Conservation (phyloP, 345 rosid species). For the Murraya koenigii region DNA sequence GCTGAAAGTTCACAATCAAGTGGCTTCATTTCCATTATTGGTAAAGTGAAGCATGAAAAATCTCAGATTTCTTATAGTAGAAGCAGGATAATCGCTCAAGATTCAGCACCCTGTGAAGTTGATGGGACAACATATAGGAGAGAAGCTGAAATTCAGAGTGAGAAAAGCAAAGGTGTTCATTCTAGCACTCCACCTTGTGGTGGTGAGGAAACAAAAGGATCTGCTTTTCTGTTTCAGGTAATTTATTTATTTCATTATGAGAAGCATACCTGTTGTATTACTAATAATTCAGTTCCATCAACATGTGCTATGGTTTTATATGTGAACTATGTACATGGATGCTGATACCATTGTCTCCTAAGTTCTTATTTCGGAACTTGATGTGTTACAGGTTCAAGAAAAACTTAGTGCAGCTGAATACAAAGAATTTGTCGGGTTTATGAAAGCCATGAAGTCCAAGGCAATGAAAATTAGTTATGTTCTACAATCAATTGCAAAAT, state of each 20-base stretch:
- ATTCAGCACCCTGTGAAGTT: slow-evolving; percentile 26
- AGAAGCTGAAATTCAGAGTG: slow-evolving; percentile 12
- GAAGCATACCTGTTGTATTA: neutral
- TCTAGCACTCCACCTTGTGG: slow-evolving; percentile 27
- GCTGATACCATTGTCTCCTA: neutral
- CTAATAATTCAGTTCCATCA: neutral
- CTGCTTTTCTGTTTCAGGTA: slow-evolving; percentile 78
- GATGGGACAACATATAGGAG: slow-evolving; percentile 19
- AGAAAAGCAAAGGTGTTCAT: slow-evolving; percentile 27
- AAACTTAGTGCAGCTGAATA: slow-evolving; percentile 74
- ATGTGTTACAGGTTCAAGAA: slow-evolving; percentile 55
- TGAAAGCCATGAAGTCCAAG: slow-evolving; percentile 86
- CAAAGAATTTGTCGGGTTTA: slow-evolving; percentile 71
- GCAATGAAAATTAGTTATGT: slow-evolving; percentile 55
- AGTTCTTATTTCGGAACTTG: neutral
- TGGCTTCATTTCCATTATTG: slow-evolving; percentile 18
- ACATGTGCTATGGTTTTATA: slow-evolving; percentile 5
- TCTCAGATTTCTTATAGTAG: slow-evolving; percentile 20
- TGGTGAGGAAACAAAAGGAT: slow-evolving; percentile 64
- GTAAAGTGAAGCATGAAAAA: slow-evolving; percentile 34
- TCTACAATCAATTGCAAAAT: slow-evolving; percentile 57
- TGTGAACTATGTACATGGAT: neutral
- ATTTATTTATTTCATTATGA: neutral
- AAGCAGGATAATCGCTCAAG: slow-evolving; percentile 32
- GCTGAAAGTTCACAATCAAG: slow-evolving; percentile 28